Conservation (phyloP, 202 grass and related monocot genomes). For the Panicum virgatum region DNA sequence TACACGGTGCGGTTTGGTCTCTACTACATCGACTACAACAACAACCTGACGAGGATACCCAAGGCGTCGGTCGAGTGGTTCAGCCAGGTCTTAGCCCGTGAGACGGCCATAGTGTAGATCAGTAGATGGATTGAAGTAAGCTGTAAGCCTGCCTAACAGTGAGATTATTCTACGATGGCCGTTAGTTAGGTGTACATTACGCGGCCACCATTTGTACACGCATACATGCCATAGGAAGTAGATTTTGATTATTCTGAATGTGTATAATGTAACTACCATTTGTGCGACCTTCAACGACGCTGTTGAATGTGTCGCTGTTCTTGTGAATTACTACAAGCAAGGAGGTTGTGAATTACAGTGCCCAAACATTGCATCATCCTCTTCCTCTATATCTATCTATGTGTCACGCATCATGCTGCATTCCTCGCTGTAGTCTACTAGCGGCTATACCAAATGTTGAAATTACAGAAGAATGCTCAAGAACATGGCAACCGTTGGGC, state of each 20-base stretch:
- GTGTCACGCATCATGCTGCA: not conserved
- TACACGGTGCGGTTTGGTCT: slow-evolving; percentile 88
- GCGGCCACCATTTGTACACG: not conserved
- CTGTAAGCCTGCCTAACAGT: not conserved
- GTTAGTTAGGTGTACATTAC: not conserved
- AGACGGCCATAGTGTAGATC: not conserved
- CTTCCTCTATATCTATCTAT: no score
- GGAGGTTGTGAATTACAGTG: not conserved
- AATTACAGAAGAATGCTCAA: not conserved
- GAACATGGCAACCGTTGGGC: no score
- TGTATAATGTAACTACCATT: not conserved
- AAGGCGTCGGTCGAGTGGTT: slow-evolving; percentile 90
- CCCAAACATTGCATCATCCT: no score
- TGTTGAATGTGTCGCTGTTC: not conserved
- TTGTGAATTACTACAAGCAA: slow-evolving; percentile 2
- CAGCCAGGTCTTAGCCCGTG: slow-evolving; percentile 43
- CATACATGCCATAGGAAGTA: not conserved
- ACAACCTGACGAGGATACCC: slow-evolving; percentile 86
- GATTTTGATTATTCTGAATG: not conserved
- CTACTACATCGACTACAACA: slow-evolving; percentile 79
- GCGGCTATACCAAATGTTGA: not conserved
- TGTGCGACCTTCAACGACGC: not conserved
- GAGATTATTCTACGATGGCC: not conserved
- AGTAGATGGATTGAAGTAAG: no score
- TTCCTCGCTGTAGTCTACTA: not conserved